Conservation (phyloP, 1,139 yeast species). For the Saccharomycopsis crataegensis region DNA sequence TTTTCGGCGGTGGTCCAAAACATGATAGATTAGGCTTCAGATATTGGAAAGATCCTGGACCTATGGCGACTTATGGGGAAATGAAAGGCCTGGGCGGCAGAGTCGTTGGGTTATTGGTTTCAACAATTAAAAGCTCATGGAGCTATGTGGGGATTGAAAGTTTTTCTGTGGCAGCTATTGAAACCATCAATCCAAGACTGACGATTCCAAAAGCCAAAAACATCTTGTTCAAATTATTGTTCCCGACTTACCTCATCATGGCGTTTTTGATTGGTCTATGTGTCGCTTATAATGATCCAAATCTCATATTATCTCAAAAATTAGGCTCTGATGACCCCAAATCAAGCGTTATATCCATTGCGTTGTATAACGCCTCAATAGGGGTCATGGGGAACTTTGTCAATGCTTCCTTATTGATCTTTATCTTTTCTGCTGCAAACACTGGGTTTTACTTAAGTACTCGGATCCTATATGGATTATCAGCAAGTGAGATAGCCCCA, state of each 20-base stretch:
- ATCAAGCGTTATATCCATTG: constrained; percentile 45
- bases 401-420: constrained; percentile 45
- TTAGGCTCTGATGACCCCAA: constrained; percentile 29
- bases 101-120: constrained; percentile 1
- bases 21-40: constrained; percentile 39
- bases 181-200: constrained; percentile 45
- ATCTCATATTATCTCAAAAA: background rate
- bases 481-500: constrained; percentile 35
- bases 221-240: constrained; percentile 41
- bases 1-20: constrained; percentile 28
- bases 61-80: constrained; percentile 21
- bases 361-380: constrained; percentile 40
- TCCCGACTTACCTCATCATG: constrained; percentile 37
- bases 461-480: constrained; percentile 35
- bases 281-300: constrained; percentile 34
- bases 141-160: constrained; percentile 20
- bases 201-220: constrained; percentile 39
- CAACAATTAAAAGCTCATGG: constrained; percentile 14
- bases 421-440: constrained; percentile 44
- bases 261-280: constrained; percentile 36
- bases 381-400: constrained; percentile 42
- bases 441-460: constrained; percentile 39
- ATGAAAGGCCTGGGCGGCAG: background rate
- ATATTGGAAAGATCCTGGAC: constrained; percentile 44
- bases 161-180: constrained; percentile 44